These are phyloP conservation scores for Mortierella sp. DNA, from an alignment of 371 early-diverging fungal genomes.

Conservation along the genomic window DNA sequence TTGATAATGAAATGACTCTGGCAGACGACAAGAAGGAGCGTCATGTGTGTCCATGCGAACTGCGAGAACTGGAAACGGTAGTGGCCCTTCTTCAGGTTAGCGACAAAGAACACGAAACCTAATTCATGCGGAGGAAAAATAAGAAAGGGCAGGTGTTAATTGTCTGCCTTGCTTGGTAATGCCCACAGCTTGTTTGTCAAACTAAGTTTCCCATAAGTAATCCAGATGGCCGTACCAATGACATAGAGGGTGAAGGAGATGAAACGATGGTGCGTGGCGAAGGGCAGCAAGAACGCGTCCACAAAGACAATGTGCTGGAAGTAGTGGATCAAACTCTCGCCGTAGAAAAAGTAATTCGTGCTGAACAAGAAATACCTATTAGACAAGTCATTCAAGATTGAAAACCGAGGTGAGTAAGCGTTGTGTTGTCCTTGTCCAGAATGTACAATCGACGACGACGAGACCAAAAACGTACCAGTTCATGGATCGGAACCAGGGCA, in stretches of 20 bases:
- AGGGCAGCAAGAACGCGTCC: slow-evolving; percentile 84
- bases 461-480: slow-evolving; percentile 81
- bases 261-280: slow-evolving; percentile 95
- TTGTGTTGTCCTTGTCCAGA: neutral
- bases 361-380: slow-evolving; percentile 84
- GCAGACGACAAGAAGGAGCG: slow-evolving; percentile 88
- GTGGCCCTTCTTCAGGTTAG: slow-evolving; percentile 91
- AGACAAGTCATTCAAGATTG: neutral
- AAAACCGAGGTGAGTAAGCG: neutral
- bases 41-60: slow-evolving; percentile 98
- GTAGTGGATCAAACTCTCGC: slow-evolving; percentile 91
- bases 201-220: neutral
- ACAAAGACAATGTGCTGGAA: slow-evolving; percentile 84
- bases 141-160: neutral
- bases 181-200: neutral
- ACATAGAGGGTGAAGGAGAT: slow-evolving; percentile 92
- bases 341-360: slow-evolving; percentile 94
- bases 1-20: slow-evolving; percentile 95
- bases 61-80: slow-evolving; percentile 93
- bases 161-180: neutral
- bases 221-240: slow-evolving; percentile 65
- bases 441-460: neutral
- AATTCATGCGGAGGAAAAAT: neutral
- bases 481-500: slow-evolving; percentile 94
- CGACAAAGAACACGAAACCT: slow-evolving; percentile 95